phyloP scores from a whole-genome alignment of 495 filamentous ascomycete genomes.

The Penicillium waksmanii region DNA sequence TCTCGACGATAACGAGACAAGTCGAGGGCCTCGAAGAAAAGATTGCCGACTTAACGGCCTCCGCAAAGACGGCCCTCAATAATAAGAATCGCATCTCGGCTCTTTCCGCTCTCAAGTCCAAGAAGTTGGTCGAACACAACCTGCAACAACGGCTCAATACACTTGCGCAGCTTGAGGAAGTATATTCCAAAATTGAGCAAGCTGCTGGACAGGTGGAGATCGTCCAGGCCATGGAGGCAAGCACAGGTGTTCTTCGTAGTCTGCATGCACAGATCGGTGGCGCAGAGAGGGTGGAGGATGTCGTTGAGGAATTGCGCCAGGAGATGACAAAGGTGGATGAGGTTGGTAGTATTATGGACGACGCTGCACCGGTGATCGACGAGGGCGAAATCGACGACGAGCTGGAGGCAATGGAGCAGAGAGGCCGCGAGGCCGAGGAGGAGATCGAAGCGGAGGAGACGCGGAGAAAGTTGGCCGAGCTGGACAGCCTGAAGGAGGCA shows the following conservation, averaged over 20 bases:
- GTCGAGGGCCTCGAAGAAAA: conserved; percentile 62
- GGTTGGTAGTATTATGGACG: conserved; percentile 73
- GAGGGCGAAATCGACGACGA: conserved; percentile 89
- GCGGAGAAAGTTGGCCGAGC: conserved; percentile 47
- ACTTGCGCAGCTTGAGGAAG: conserved; percentile 79
- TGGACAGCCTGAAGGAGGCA: conserved; percentile 45
- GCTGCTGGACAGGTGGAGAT: conserved; percentile 82
- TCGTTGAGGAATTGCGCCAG: conserved; percentile 73
- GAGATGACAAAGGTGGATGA: conserved; percentile 86
- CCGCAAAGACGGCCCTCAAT: conserved; percentile 67
- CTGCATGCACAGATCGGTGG: conserved; percentile 81
- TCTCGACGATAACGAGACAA: conserved; percentile 63
- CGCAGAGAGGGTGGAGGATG: conserved; percentile 71
- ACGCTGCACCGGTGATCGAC: conserved; percentile 64
- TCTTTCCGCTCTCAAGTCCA: conserved; percentile 75
- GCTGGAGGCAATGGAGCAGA: conserved; percentile 73
- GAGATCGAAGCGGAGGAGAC: conserved; percentile 52
- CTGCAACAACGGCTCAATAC: conserved; percentile 70
- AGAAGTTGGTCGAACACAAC: conserved; percentile 75
- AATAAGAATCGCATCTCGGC: conserved; percentile 75
- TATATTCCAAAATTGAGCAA: conserved; percentile 79
- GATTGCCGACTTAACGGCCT: conserved; percentile 50
- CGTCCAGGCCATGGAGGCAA: conserved; percentile 78
- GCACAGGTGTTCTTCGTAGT: conserved; percentile 66
- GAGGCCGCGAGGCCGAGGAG: conserved; percentile 61